These are phyloP conservation scores for Irpex sp. DNA, from an alignment of 1,284 basidiomycete species.

Conservation along the genomic window DNA sequence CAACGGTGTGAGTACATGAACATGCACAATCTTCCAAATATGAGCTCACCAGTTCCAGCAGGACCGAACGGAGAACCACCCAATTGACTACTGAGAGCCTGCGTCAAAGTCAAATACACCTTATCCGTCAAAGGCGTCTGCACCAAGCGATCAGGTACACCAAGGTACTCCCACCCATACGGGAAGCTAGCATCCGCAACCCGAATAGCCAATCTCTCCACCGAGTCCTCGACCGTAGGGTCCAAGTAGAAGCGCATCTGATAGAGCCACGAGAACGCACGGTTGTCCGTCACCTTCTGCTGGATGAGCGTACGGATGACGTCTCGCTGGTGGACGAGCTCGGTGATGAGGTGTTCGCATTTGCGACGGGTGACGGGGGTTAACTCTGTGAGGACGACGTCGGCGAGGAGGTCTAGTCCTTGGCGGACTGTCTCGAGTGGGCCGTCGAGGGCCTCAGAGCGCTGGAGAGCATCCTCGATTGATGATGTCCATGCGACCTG, in stretches of 20 bases:
- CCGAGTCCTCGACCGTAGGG: constrained; percentile 62
- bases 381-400: constrained; percentile 92
- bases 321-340: constrained; percentile 97
- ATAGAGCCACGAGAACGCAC: constrained; percentile 90
- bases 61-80: constrained; percentile 98
- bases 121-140: constrained; percentile 98
- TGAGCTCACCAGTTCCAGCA: constrained; percentile 81
- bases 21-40: background rate
- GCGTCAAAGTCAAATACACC: constrained; percentile 95
- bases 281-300: constrained; percentile 60
- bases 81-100: constrained; percentile 91
- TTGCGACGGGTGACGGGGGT: constrained; percentile 88
- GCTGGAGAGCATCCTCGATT: constrained; percentile 74
- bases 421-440: constrained; percentile 78
- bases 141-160: constrained; percentile 94
- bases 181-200: constrained; percentile 93
- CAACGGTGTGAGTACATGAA: background rate
- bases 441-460: constrained; percentile 51
- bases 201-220: constrained; percentile 78
- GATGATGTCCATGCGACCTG: constrained; percentile 93
- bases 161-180: constrained; percentile 99
- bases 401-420: constrained; percentile 91
- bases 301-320: constrained; percentile 82
- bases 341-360: constrained; percentile 98
- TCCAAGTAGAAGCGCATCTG: constrained; percentile 99